Evolutionary conservation across 2,329 filamentous ascomycete species (phyloP).

Genomic region (Tolypocladium sp.): DNA sequence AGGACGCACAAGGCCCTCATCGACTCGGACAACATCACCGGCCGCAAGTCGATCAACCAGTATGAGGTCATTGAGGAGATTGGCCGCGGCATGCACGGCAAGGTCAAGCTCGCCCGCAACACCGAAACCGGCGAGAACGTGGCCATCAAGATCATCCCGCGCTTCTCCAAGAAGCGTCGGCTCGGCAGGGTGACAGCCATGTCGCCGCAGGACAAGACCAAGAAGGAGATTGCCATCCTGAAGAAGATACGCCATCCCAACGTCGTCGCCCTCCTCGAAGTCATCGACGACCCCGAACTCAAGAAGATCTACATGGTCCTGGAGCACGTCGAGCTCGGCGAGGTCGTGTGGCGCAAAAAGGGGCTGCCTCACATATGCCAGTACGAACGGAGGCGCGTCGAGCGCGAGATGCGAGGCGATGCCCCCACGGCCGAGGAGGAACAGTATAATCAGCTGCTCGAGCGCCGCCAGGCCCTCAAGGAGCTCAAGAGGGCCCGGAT

Average conservation of each 20-base stretch:
- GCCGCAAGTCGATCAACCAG: constrained; percentile 93
- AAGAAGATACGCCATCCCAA: constrained; percentile 99
- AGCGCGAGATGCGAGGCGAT: constrained; percentile 58
- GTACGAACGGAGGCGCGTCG: constrained; percentile 72
- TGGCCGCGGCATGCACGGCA: constrained; percentile 90
- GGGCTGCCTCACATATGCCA: constrained; percentile 74
- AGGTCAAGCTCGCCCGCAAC: constrained; percentile 90
- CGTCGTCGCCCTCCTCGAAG: constrained; percentile 87
- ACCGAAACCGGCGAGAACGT: constrained; percentile 68
- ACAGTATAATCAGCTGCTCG: constrained; percentile 48
- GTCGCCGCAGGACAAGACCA: constrained; percentile 68
- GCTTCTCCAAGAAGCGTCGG: constrained; percentile 86
- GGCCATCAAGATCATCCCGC: constrained; percentile 96
- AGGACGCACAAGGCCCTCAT: constrained; percentile 87
- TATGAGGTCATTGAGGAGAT: constrained; percentile 97
- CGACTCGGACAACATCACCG: constrained; percentile 79
- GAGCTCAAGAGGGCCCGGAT: constrained; percentile 48
- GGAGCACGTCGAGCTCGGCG: constrained; percentile 88
- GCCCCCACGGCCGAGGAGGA: constrained; percentile 51
- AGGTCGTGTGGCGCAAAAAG: constrained; percentile 89
- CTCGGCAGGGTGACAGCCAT: constrained; percentile 70
- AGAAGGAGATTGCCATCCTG: constrained; percentile 92
- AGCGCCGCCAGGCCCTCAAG: constrained; percentile 49
- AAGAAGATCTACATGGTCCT: constrained; percentile 98
- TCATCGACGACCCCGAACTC: constrained; percentile 91